Evolutionary conservation across 2,329 filamentous ascomycete genomes (phyloP).

Genomic region (Ambrosiella beaveri): DNA sequence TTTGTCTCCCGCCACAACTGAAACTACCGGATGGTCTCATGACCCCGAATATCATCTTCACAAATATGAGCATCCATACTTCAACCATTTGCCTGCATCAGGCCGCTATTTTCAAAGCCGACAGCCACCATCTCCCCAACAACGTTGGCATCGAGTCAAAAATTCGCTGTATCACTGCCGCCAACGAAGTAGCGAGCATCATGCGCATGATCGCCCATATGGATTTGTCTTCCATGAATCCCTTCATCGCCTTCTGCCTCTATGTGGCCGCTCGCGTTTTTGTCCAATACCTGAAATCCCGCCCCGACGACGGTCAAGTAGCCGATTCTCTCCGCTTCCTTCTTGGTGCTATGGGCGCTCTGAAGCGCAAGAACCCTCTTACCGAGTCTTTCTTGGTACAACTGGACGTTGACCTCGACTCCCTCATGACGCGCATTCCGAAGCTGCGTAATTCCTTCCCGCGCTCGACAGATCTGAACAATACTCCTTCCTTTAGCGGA

Average conservation of each 20-base stretch:
- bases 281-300: conserved; percentile 86
- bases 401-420: conserved; percentile 77
- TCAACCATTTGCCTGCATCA: conserved; percentile 96
- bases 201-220: conserved; percentile 91
- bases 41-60: conserved; percentile 76
- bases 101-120: conserved; percentile 92
- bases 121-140: conserved; percentile 63
- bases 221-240: conserved; percentile 83
- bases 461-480: conserved; percentile 28
- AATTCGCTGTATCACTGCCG: conserved; percentile 78
- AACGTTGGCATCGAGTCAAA: conserved; percentile 80
- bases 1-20: conserved; percentile 64
- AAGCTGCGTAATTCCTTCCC: conserved; percentile 38
- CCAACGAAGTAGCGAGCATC: conserved; percentile 81
- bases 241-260: conserved; percentile 86
- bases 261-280: conserved; percentile 94
- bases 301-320: conserved; percentile 67
- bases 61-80: conserved; percentile 94
- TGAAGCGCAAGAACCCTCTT: conserved; percentile 75
- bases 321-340: conserved; percentile 77
- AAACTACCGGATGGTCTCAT: conserved; percentile 60
- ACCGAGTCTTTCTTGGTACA: conserved; percentile 92
- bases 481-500: background rate
- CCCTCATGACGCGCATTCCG: conserved; percentile 44
- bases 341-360: conserved; percentile 71